phyloP scores from a whole-genome alignment of 73 alveolate species.

The Tetrahymena elliotti region DNA sequence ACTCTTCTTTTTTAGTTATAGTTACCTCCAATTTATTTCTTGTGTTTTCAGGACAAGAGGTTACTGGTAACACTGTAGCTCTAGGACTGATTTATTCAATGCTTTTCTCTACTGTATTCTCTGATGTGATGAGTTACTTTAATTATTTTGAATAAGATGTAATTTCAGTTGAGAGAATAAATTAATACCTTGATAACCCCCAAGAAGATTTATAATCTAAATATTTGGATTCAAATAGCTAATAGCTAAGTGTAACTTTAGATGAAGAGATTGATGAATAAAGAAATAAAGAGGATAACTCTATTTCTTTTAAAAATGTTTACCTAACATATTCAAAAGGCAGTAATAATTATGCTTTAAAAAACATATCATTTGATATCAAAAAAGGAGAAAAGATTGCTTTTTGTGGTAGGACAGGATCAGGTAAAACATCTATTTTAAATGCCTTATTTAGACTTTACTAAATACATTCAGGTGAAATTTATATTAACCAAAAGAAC shows the following conservation, averaged over 20 bases:
- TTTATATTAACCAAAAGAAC: slow-evolving; percentile 43
- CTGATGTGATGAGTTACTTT: background rate
- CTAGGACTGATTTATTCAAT: background rate
- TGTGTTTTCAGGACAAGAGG: background rate
- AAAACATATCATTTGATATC: background rate
- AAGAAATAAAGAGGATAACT: background rate
- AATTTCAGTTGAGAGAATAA: background rate
- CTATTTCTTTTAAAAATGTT: background rate
- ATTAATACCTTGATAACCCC: background rate
- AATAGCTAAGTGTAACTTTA: background rate
- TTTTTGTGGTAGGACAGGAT: slow-evolving; percentile 73
- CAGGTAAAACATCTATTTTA: slow-evolving; percentile 71
- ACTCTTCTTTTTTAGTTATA: background rate
- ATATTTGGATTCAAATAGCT: background rate
- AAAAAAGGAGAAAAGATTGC: slow-evolving; percentile 44
- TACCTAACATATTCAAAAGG: background rate
- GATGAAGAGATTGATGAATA: background rate
- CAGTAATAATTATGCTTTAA: background rate
- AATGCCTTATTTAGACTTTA: slow-evolving; percentile 52
- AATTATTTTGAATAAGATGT: background rate
- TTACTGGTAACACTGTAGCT: background rate
- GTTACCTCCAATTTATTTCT: background rate
- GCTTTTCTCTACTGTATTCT: background rate
- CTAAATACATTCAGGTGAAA: slow-evolving; percentile 20
- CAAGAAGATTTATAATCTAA: background rate